Evolutionary conservation across 257 asterid genomes (phyloP), one percentile per base, ranked within the genome.

Genomic region (Gardenia jasminoides): DNA sequence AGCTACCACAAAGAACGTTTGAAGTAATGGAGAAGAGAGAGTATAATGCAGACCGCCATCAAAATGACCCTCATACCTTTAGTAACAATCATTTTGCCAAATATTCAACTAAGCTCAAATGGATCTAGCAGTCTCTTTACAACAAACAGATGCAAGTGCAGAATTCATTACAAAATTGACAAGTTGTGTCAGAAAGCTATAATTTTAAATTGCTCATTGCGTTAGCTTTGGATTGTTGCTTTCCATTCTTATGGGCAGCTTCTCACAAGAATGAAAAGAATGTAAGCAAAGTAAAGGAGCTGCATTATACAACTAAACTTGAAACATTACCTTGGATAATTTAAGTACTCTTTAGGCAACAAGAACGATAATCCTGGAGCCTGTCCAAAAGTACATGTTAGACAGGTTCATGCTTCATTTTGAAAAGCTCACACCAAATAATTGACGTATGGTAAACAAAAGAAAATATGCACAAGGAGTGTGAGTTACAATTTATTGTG

Each of bases 321-420:
- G 46, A 58, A 61, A 48, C 46, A 76, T 86, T 88, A 92, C 99
- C 99, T 93, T 67, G 99, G 98, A 83, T 88, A 93, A 78, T 86
- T 87, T 78, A 78, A 74, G 90, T 88, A 93, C 78, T 90, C 97
- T 75, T 78, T 70, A 54, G 99, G 99, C 91, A 95, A 86, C 93
- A 93, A 81, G 89, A 92, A 92, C 30, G 96, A 90, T 80, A 95
- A 82, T 30, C 99, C 98, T 72, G 99, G 98, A 88, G 99, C 98
- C 99, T 95, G 97, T 89, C 77, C 88, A 88, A 82, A 89, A 86
- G 83, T 67, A 85, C 78, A 81, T 74, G 82, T 84, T 82, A 82
- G 84, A 83, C 67, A 87, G 56, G 79, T 88, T 83, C 84, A 82
- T 69, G 76, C 80, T 76, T 82, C 76, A 41, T 82, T 82, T 64